phyloP scores from a whole-genome alignment of 805 yeast genomes.

The Sungouiozyma intestinalis region DNA sequence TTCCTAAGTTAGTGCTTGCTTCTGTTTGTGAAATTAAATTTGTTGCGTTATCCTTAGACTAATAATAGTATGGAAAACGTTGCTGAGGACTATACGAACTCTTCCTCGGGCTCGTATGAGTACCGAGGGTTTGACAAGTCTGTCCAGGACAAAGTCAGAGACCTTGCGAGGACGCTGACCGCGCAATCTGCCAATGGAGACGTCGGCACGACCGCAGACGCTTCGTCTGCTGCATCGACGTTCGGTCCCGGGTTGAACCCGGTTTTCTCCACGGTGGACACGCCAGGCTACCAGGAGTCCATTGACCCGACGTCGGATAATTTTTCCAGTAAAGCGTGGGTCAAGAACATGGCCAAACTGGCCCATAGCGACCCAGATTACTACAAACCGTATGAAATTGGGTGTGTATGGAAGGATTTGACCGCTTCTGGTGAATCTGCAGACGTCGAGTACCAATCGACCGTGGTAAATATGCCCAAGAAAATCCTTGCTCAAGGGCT shows the following conservation, averaged over 20 bases:
- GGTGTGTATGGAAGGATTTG: slow-evolving; percentile 48
- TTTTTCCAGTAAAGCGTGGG: slow-evolving; percentile 56
- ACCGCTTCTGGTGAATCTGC: slow-evolving; percentile 57
- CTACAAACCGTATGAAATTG: slow-evolving; percentile 50
- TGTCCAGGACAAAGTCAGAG: slow-evolving; percentile 29
- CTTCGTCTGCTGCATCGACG: slow-evolving; percentile 11
- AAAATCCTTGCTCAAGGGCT: slow-evolving; percentile 41
- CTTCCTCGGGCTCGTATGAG: background rate
- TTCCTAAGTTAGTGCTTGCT: background rate
- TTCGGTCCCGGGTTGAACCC: slow-evolving; percentile 19
- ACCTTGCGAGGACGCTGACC: slow-evolving; percentile 34
- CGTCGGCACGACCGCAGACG: background rate
- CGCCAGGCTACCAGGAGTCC: slow-evolving; percentile 27
- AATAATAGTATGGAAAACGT: background rate
- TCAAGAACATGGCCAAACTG: slow-evolving; percentile 49
- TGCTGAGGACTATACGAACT: background rate
- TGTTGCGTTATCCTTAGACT: no score
- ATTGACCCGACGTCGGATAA: slow-evolving; percentile 52
- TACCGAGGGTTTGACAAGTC: slow-evolving; percentile 29
- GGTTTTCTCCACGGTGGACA: slow-evolving; percentile 12
- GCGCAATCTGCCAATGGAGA: slow-evolving; percentile 1
- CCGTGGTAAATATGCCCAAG: slow-evolving; percentile 40
- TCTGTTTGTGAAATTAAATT: background rate
- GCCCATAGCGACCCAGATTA: slow-evolving; percentile 47
- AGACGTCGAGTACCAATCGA: slow-evolving; percentile 57